Conservation (phyloP, 257 asterid genomes). For the Penstemon eatonii region DNA sequence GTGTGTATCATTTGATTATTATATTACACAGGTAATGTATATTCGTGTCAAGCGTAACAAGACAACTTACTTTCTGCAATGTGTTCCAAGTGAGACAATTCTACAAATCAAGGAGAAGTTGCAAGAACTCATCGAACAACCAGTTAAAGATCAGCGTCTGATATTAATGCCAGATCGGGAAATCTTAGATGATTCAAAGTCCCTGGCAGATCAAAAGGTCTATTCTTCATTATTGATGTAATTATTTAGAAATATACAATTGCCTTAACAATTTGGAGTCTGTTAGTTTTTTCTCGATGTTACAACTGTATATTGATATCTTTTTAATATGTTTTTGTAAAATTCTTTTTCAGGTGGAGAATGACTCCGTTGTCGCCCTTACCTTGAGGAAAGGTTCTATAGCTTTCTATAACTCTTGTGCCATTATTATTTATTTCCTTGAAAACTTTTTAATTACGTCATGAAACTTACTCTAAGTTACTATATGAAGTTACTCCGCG, state of each 20-base stretch:
- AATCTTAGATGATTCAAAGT: slow-evolving; percentile 72
- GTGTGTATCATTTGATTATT: slow-evolving; percentile 18
- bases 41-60: slow-evolving; percentile 89
- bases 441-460: slow-evolving; percentile 1
- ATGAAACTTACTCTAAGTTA: slow-evolving; percentile 1
- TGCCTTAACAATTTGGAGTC: not conserved
- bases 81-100: slow-evolving; percentile 79
- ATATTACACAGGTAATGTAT: slow-evolving; percentile 66
- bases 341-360: slow-evolving; percentile 68
- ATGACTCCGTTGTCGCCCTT: slow-evolving; percentile 80
- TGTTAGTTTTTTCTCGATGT: slow-evolving; percentile 8
- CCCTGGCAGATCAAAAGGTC: slow-evolving; percentile 95
- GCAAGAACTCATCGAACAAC: slow-evolving; percentile 74
- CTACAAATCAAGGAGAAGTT: slow-evolving; percentile 82
- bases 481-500: not conserved
- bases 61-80: slow-evolving; percentile 86
- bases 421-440: not conserved
- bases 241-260: not conserved
- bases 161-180: slow-evolving; percentile 54
- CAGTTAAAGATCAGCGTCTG: slow-evolving; percentile 69
- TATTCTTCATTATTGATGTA: not conserved
- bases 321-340: slow-evolving; percentile 15
- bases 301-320: not conserved
- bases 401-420: slow-evolving; percentile 10
- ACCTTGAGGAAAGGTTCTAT: slow-evolving; percentile 78